Conservation (phyloP, 1,284 basidiomycete genomes). For the Ceratobasidium sp. region DNA sequence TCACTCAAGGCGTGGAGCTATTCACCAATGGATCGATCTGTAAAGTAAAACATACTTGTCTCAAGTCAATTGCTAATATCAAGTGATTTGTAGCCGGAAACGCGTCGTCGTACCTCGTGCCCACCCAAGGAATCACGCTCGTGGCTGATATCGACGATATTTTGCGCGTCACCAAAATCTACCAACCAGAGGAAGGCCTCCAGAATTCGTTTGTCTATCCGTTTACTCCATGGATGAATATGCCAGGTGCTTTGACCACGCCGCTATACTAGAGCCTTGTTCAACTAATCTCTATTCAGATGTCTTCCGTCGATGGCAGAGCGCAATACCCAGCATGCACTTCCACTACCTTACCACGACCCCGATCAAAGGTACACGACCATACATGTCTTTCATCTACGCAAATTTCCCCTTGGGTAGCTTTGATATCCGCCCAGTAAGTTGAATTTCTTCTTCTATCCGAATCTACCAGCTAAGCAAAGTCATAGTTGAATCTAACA, state of each 20-base stretch:
- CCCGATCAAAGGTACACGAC: conserved; percentile 41
- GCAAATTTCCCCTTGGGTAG: conserved; percentile 48
- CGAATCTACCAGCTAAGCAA: background rate
- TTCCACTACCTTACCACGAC: conserved; percentile 51
- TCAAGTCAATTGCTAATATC: background rate
- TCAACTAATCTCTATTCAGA: conserved; percentile 1
- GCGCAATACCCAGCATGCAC: conserved; percentile 41
- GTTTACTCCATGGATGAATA: conserved; percentile 49
- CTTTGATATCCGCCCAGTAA: conserved; percentile 47
- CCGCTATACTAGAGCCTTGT: background rate
- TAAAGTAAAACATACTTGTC: conserved; percentile 10
- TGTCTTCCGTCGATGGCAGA: conserved; percentile 29
- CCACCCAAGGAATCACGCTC: conserved; percentile 48
- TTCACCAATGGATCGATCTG: conserved; percentile 41
- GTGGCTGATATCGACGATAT: conserved; percentile 50
- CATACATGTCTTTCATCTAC: conserved; percentile 48
- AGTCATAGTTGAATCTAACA: conserved; percentile 41
- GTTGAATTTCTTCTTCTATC: background rate
- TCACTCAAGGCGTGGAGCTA: conserved; percentile 39
- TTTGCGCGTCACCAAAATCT: conserved; percentile 49
- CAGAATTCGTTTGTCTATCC: conserved; percentile 48
- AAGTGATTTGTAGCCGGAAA: conserved; percentile 46
- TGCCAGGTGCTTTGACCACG: conserved; percentile 43
- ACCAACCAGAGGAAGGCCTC: conserved; percentile 47
- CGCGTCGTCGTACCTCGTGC: conserved; percentile 49